These are phyloP conservation scores for Cercospora brassicicola DNA, from an alignment of 2,329 filamentous ascomycete species.

Conservation along the genomic window DNA sequence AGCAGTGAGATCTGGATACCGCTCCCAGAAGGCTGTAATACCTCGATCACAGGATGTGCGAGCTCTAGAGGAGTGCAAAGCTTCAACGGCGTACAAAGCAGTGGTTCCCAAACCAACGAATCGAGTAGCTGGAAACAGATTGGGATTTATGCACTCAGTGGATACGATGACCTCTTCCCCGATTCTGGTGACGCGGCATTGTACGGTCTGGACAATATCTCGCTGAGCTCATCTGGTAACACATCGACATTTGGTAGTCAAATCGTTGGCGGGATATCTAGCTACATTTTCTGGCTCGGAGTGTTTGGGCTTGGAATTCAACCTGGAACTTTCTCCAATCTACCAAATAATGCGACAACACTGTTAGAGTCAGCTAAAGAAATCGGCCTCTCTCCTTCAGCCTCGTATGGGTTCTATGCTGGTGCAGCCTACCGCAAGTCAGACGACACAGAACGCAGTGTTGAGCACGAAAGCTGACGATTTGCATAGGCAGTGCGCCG, in stretches of 20 bases:
- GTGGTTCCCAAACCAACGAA: slow-evolving; percentile 13
- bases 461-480: background rate
- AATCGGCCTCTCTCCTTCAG: background rate
- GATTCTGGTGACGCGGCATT: background rate
- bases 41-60: slow-evolving; percentile 1
- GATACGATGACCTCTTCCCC: slow-evolving; percentile 2
- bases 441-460: background rate
- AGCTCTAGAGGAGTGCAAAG: slow-evolving; percentile 7
- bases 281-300: slow-evolving; percentile 39
- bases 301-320: slow-evolving; percentile 34
- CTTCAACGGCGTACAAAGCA: slow-evolving; percentile 2
- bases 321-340: slow-evolving; percentile 24
- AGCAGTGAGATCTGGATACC: slow-evolving; percentile 15
- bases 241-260: background rate
- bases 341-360: slow-evolving; percentile 5
- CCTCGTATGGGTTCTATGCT: slow-evolving; percentile 16
- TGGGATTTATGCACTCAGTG: slow-evolving; percentile 8
- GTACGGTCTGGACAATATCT: slow-evolving; percentile 15
- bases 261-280: slow-evolving; percentile 14
- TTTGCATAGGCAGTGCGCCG: background rate
- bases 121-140: slow-evolving; percentile 11
- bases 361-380: background rate
- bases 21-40: slow-evolving; percentile 11
- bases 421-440: slow-evolving; percentile 15
- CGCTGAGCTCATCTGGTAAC: background rate